Percentiles rank a stretch among this genome's conserved stretches.
phyloP scores from a whole-genome alignment of 805 yeast genomes.

The Wickerhamomyces xylosicus region DNA sequence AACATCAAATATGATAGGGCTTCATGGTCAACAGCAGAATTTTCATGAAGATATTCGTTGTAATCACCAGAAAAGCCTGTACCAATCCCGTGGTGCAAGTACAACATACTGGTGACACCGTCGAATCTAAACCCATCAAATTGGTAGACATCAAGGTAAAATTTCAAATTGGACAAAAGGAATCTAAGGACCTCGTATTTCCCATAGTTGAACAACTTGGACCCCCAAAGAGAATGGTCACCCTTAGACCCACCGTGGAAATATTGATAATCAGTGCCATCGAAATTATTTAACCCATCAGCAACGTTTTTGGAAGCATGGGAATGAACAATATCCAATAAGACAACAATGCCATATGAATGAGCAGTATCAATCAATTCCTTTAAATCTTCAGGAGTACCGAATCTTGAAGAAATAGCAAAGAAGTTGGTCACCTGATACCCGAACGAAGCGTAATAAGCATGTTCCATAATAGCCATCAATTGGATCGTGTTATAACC shows the following conservation, averaged over 20 bases:
- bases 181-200: constrained; percentile 86
- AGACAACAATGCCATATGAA: constrained; percentile 71
- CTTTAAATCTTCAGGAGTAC: constrained; percentile 91
- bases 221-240: constrained; percentile 88
- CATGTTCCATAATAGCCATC: constrained; percentile 99
- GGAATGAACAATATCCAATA: constrained; percentile 90
- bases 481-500: constrained; percentile 92
- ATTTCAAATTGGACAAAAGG: constrained; percentile 73
- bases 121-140: constrained; percentile 96
- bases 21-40: constrained; percentile 73
- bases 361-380: constrained; percentile 90
- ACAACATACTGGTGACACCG: constrained; percentile 92
- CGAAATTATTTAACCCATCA: constrained; percentile 88
- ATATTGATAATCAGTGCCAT: constrained; percentile 91
- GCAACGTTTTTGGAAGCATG: constrained; percentile 92
- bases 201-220: constrained; percentile 88
- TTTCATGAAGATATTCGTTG: constrained; percentile 75
- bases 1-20: constrained; percentile 81
- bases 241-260: constrained; percentile 93
- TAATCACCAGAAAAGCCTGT: constrained; percentile 86
- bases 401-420: constrained; percentile 83
- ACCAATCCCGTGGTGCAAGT: constrained; percentile 87
- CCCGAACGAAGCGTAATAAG: constrained; percentile 97
- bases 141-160: constrained; percentile 68
- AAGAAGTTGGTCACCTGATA: constrained; percentile 91